These are phyloP conservation scores for Porodaedalea pini DNA, from an alignment of 1,284 basidiomycete species.

Conservation along the genomic window DNA sequence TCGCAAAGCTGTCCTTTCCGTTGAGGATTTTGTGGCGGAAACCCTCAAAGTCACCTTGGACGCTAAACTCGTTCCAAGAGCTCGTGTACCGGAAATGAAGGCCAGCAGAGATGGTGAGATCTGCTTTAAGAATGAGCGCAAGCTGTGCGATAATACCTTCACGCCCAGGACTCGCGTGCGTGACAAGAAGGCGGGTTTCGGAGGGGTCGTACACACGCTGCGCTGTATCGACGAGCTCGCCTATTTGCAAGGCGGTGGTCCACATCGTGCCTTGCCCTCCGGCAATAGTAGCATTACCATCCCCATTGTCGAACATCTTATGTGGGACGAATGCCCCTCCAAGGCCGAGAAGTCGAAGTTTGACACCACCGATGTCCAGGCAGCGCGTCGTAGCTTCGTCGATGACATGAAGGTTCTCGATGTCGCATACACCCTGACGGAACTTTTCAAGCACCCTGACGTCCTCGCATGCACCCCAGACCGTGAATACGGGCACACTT, in stretches of 20 bases:
- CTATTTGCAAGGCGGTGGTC: conserved; percentile 96
- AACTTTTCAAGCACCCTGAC: conserved; percentile 91
- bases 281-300: conserved; percentile 92
- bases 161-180: conserved; percentile 89
- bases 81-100: conserved; percentile 97
- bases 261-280: conserved; percentile 99
- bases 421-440: conserved; percentile 74
- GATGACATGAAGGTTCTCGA: conserved; percentile 86
- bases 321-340: conserved; percentile 95
- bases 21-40: conserved; percentile 80
- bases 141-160: conserved; percentile 93
- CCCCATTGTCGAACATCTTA: conserved; percentile 97
- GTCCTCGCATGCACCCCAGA: conserved; percentile 98
- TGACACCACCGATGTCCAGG: conserved; percentile 90
- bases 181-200: conserved; percentile 92
- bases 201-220: conserved; percentile 90
- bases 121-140: conserved; percentile 87
- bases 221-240: conserved; percentile 96
- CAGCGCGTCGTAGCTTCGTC: conserved; percentile 93
- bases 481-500: conserved; percentile 90
- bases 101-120: conserved; percentile 91
- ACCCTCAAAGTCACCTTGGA: conserved; percentile 86
- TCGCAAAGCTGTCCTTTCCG: conserved; percentile 83
- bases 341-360: conserved; percentile 88
- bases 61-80: conserved; percentile 96